phyloP scores from a whole-genome alignment of 2,329 filamentous ascomycete genomes.

The Ophiostoma pallidulum region DNA sequence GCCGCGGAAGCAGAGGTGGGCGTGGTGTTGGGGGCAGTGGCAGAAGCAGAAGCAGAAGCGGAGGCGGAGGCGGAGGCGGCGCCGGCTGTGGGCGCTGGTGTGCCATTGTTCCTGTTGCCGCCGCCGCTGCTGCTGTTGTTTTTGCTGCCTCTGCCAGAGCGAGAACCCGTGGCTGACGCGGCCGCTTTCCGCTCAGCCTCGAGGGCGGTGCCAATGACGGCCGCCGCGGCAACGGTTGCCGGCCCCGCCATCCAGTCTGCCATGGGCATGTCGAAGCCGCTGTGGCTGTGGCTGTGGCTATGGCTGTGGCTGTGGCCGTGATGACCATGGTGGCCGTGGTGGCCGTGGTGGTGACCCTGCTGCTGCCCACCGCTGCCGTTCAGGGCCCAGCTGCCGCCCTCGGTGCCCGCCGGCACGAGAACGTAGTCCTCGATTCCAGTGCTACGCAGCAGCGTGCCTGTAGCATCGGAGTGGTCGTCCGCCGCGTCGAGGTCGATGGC shows the following conservation, averaged over 20 bases:
- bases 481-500: conserved; percentile 22
- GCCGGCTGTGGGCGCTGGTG: neutral
- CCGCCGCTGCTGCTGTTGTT: neutral
- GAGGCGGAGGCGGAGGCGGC: too few species aligned
- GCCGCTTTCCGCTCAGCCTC: conserved; percentile 4
- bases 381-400: conserved; percentile 22
- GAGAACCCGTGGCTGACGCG: neutral
- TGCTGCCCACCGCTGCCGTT: conserved; percentile 12
- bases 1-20: neutral
- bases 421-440: conserved; percentile 18
- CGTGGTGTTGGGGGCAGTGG: too few species aligned
- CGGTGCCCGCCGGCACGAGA: conserved; percentile 20
- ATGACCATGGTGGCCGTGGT: neutral
- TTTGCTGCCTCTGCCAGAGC: neutral
- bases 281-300: conserved; percentile 8
- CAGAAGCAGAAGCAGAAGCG: too few species aligned
- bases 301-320: neutral
- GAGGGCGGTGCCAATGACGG: neutral
- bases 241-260: conserved; percentile 19
- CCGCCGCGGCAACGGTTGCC: neutral
- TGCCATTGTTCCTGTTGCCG: neutral
- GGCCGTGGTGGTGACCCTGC: conserved; percentile 3
- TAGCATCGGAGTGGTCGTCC: conserved; percentile 10
- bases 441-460: neutral
- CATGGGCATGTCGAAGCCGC: conserved; percentile 20